Evolutionary conservation across 345 rosid genomes (phyloP).

Genomic region (Lepidium africanum): DNA sequence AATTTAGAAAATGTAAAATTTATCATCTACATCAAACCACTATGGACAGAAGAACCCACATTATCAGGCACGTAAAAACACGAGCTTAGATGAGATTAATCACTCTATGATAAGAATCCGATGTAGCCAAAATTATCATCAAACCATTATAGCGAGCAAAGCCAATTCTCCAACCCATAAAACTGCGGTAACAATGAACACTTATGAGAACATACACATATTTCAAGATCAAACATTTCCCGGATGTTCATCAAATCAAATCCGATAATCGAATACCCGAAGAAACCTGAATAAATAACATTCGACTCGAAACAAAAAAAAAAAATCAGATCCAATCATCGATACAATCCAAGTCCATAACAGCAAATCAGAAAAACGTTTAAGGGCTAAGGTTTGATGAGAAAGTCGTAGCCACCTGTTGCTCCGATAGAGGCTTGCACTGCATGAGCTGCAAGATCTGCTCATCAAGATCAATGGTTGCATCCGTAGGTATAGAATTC

Average conservation of each 20-base stretch:
- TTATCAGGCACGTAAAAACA: constrained; percentile 17
- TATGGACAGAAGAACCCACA: constrained; percentile 11
- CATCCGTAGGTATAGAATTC: constrained; percentile 47
- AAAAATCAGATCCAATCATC: constrained; percentile 22
- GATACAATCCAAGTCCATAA: constrained; percentile 11
- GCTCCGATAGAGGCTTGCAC: constrained; percentile 86
- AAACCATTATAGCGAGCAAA: constrained; percentile 19
- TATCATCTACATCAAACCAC: background rate
- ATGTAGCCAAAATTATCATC: constrained; percentile 5
- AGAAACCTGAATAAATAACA: background rate
- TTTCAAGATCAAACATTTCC: constrained; percentile 14
- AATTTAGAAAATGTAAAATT: background rate
- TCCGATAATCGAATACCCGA: background rate
- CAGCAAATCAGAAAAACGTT: background rate
- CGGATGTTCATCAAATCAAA: constrained; percentile 10
- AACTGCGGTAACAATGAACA: constrained; percentile 7
- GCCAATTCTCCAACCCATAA: constrained; percentile 12
- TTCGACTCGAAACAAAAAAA: background rate
- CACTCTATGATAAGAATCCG: constrained; percentile 4
- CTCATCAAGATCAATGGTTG: constrained; percentile 63
- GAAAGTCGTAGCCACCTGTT: constrained; percentile 40
- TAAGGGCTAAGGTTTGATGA: background rate
- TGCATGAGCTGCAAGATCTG: constrained; percentile 87
- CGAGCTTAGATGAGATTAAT: constrained; percentile 4
- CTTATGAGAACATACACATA: background rate